Percentiles rank a stretch among this genome's conserved stretches.
Conservation (phyloP, 225 moss, liverwort and hornwort species). For the Asterella californica region DNA sequence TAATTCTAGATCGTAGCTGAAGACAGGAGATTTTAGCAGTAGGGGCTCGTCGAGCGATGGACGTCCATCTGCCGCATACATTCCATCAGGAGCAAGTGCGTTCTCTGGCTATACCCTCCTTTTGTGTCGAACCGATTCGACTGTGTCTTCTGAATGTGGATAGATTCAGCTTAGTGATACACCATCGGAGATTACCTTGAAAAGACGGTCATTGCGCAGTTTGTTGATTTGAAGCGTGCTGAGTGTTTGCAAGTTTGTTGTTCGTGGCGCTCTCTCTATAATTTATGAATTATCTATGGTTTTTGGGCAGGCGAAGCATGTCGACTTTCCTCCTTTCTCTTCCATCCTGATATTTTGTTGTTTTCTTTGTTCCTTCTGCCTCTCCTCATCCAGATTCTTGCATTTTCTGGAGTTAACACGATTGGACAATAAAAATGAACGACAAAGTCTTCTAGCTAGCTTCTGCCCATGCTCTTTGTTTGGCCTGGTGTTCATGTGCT, state of each 20-base stretch:
- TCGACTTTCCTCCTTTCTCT: not conserved
- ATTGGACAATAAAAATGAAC: too few species aligned
- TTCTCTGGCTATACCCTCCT: not conserved
- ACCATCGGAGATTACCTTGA: not conserved
- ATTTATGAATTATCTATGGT: too few species aligned
- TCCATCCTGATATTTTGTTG: not conserved
- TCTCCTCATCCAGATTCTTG: too few species aligned
- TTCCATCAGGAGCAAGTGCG: slow-evolving; percentile 11
- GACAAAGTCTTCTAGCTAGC: not conserved
- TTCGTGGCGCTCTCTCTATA: not conserved
- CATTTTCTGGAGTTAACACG: too few species aligned
- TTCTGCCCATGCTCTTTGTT: not conserved
- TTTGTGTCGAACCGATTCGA: not conserved
- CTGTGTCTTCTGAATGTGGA: not conserved
- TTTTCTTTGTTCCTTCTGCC: not conserved
- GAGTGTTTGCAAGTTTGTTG: not conserved
- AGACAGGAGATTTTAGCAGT: not conserved
- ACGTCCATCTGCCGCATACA: slow-evolving; percentile 1
- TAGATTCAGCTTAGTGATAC: not conserved
- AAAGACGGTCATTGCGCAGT: not conserved
- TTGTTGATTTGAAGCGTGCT: not conserved
- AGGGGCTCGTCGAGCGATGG: slow-evolving; percentile 1
- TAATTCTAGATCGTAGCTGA: not conserved
- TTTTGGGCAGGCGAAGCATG: not conserved
- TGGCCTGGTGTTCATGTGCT: not conserved